Conservation (phyloP, 441 rosid species). For the Arabidopsis hybrid region DNA sequence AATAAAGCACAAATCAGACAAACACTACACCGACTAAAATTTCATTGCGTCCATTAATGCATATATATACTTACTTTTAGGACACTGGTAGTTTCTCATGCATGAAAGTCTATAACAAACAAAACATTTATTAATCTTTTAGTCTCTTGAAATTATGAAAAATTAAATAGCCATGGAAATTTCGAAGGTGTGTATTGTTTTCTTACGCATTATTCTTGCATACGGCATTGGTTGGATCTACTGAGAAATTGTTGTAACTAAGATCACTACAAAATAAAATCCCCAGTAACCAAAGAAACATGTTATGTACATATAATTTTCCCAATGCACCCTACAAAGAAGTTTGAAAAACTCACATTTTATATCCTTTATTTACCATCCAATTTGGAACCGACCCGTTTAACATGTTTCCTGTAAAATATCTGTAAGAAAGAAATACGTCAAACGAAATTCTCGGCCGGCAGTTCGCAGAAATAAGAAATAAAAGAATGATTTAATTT, state of each 20-base stretch:
- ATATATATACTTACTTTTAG: constrained; percentile 50
- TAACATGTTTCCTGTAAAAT: constrained; percentile 58
- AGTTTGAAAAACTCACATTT: constrained; percentile 43
- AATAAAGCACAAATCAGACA: neutral
- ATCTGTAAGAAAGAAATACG: constrained; percentile 42
- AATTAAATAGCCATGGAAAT: neutral
- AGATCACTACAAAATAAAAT: constrained; percentile 52
- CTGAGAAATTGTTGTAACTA: constrained; percentile 53
- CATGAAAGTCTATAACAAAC: constrained; percentile 43
- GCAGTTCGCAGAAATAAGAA: neutral
- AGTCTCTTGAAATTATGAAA: neutral
- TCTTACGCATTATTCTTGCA: constrained; percentile 31
- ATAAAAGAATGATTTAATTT: neutral
- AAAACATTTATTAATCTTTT: constrained; percentile 13
- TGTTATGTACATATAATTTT: neutral
- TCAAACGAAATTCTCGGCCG: neutral
- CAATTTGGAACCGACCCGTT: constrained; percentile 52
- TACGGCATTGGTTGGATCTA: constrained; percentile 1
- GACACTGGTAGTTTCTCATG: constrained; percentile 40
- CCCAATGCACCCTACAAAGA: neutral
- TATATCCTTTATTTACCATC: constrained; percentile 41
- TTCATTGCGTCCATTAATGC: neutral
- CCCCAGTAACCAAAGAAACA: constrained; percentile 3
- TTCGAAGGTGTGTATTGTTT: neutral
- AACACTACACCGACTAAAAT: neutral